phyloP scores from a whole-genome alignment of 2,329 filamentous ascomycete species.

The Davidsoniella australis region DNA sequence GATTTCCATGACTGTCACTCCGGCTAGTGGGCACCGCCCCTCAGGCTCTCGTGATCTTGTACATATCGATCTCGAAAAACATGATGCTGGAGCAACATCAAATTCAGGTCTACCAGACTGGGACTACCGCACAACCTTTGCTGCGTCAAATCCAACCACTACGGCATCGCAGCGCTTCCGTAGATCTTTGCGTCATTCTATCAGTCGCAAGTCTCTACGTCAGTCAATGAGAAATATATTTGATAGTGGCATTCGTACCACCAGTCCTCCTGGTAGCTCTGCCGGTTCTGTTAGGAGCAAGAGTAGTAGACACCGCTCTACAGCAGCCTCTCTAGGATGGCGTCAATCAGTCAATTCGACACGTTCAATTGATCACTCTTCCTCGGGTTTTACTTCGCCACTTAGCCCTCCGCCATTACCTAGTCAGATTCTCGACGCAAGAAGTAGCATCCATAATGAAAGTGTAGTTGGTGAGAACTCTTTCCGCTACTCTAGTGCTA shows the following conservation, averaged over 20 bases:
- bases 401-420: slow-evolving; percentile 4
- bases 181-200: background rate
- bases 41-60: background rate
- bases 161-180: background rate
- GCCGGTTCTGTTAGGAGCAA: background rate
- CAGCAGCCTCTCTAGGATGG: slow-evolving; percentile 2
- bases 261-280: background rate
- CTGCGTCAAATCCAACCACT: background rate
- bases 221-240: no score
- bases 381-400: background rate
- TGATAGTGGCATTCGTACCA: no score
- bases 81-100: background rate
- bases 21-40: background rate
- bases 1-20: background rate
- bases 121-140: slow-evolving; percentile 11
- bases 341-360: slow-evolving; percentile 1
- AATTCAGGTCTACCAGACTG: slow-evolving; percentile 1
- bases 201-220: slow-evolving; percentile 5
- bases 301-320: background rate
- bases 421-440: background rate
- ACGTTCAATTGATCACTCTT: background rate
- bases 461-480: background rate
- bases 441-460: background rate
- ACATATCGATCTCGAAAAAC: slow-evolving; percentile 6
- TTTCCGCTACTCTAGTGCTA: background rate